Percentiles rank a stretch among this genome's conserved stretches.
Conservation (phyloP, 495 filamentous ascomycete genomes). For the Aspergillus cavernicola region DNA sequence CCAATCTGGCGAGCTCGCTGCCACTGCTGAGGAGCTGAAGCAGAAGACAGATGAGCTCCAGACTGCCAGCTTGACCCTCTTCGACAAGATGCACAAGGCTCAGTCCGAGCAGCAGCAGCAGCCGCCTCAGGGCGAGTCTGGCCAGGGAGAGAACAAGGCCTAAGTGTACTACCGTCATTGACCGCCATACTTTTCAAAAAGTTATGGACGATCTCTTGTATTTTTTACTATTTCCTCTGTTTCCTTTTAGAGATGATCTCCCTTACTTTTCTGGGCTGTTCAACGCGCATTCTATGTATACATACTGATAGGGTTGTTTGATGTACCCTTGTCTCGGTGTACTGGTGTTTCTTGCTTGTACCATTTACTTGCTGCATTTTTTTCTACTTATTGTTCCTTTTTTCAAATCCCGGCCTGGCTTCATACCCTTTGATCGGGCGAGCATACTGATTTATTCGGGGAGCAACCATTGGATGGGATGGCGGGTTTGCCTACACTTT, state of each 20-base stretch:
- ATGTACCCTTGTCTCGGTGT: slow-evolving; percentile 32
- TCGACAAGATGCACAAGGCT: slow-evolving; percentile 99
- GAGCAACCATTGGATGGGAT: slow-evolving; percentile 23
- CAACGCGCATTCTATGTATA: slow-evolving; percentile 39
- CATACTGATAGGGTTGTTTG: slow-evolving; percentile 32
- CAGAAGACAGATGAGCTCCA: slow-evolving; percentile 97
- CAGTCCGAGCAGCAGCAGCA: slow-evolving; percentile 66
- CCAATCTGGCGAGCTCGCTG: slow-evolving; percentile 83
- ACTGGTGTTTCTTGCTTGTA: slow-evolving; percentile 38
- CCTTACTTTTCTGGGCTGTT: slow-evolving; percentile 25
- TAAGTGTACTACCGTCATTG: slow-evolving; percentile 42
- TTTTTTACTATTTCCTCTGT: slow-evolving; percentile 23
- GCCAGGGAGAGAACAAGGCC: slow-evolving; percentile 78
- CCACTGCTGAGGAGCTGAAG: slow-evolving; percentile 89
- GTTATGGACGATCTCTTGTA: slow-evolving; percentile 20
- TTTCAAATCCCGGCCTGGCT: slow-evolving; percentile 18
- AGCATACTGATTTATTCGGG: slow-evolving; percentile 17
- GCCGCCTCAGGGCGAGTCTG: slow-evolving; percentile 47
- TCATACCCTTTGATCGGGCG: slow-evolving; percentile 21
- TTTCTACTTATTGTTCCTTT: slow-evolving; percentile 15
- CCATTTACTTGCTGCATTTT: no score
- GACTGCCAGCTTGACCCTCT: slow-evolving; percentile 89
- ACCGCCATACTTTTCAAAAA: background rate
- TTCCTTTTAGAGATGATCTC: slow-evolving; percentile 26
- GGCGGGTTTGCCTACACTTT: slow-evolving; percentile 36